phyloP scores from a whole-genome alignment of 2,329 filamentous ascomycete species.

The Ilyonectria destructans region DNA sequence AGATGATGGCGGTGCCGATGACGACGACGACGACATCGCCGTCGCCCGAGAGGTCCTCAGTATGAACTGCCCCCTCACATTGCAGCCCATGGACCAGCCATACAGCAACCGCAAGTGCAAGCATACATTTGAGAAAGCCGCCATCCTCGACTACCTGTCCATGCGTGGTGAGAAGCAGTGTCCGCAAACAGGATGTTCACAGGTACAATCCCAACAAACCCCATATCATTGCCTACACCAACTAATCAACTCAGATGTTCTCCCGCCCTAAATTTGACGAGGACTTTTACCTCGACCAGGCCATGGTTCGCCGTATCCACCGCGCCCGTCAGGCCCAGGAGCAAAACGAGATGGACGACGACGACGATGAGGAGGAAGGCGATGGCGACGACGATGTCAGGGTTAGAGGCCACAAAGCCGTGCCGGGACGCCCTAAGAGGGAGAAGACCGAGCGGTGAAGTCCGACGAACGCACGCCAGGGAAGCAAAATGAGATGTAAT shows the following conservation, averaged over 20 bases:
- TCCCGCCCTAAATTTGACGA: conserved; percentile 54
- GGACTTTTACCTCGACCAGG: conserved; percentile 72
- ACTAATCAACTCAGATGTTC: conserved; percentile 60
- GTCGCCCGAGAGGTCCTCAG: conserved; percentile 76
- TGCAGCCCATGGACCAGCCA: conserved; percentile 76
- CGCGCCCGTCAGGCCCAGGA: conserved; percentile 65
- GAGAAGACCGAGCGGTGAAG: conserved; percentile 35
- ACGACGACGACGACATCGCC: conserved; percentile 79
- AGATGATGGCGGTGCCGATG: conserved; percentile 60
- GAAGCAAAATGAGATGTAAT: conserved; percentile 10
- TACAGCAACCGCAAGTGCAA: conserved; percentile 78
- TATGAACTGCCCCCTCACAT: conserved; percentile 79
- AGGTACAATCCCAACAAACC: conserved; percentile 57
- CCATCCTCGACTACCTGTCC: conserved; percentile 73
- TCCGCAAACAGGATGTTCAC: conserved; percentile 76
- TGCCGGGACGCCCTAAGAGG: conserved; percentile 45
- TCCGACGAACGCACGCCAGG: not conserved
- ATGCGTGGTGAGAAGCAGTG: conserved; percentile 66
- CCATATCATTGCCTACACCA: not conserved
- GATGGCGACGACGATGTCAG: conserved; percentile 46
- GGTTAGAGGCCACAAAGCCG: conserved; percentile 45
- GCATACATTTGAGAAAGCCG: conserved; percentile 80
- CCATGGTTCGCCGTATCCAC: conserved; percentile 72
- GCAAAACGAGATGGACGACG: conserved; percentile 62
- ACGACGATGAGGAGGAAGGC: conserved; percentile 49